Evolutionary conservation across 1,284 basidiomycete genomes (phyloP), one percentile per base, ranked within the genome.

Genomic region (Moniliella sp.): DNA sequence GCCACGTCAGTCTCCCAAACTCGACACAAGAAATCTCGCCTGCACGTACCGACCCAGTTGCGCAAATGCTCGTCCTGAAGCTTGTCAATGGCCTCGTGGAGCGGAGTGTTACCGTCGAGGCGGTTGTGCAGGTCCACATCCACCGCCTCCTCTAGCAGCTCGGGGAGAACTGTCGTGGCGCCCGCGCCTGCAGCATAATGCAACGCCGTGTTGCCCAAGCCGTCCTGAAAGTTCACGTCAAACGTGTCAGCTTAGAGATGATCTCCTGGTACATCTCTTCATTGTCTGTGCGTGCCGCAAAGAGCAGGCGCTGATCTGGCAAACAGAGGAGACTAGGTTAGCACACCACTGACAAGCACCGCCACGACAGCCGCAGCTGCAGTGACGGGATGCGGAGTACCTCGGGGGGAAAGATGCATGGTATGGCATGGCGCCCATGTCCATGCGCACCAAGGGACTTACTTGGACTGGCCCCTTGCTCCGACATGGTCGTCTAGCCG

Each of bases 101-200:
- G 65, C 1, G 82, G 81, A 0, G 82, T 86, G 21, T 75, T 73
- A 5, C 70, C 70, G 25, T 76, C 72, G 18, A 78, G 61, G 13
- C 69, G 67, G 59, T 84, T 84, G 48, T 73, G 67, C 12, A 74
- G 69, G 55, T 86, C 81, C 32, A 84, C 79, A 50, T 86, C 79
- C 61, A 80, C 83, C 8, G 53, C 54, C 28, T 53, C 41, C 21
- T 57, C 42, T 16, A 57, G 48, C 27, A 58, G 42, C 29, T 42
- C 40, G 9, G 46, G 47, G 8, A 57, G 33, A 1, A 57, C 50
- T 19, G 40, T 31, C 8, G 43, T 46, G 3, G 45, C 40, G 14
- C 41, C 39, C 25, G 43, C 39, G 11, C 40, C 30, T 25, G 46
- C 47, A 4, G 52, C 52, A 30, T 54, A 50, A 40, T 56, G 55